phyloP scores from a whole-genome alignment of 2,329 filamentous ascomycete genomes.

The Microsporum audouinii region DNA sequence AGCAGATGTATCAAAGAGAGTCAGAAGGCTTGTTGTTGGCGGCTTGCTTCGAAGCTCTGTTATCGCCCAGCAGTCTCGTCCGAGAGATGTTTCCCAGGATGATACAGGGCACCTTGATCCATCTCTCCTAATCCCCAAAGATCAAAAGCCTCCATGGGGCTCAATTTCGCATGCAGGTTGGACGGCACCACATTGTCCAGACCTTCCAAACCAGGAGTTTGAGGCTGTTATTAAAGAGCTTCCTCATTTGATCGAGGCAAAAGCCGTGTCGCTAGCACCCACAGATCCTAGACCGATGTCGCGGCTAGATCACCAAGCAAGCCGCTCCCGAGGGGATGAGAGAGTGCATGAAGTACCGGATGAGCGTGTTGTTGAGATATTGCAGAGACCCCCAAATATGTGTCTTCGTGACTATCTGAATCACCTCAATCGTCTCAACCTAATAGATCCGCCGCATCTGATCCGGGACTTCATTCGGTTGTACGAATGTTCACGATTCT shows the following conservation, averaged over 20 bases:
- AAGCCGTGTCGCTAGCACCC: conserved; percentile 75
- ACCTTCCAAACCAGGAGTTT: conserved; percentile 75
- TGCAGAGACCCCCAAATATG: conserved; percentile 61
- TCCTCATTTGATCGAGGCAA: conserved; percentile 81
- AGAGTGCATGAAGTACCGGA: conserved; percentile 38
- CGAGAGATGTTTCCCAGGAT: conserved; percentile 47
- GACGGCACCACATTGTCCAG: conserved; percentile 64
- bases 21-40: conserved; percentile 63
- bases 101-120: conserved; percentile 14
- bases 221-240: conserved; percentile 69
- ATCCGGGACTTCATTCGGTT: conserved; percentile 53
- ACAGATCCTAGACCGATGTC: conserved; percentile 35
- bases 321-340: conserved; percentile 11
- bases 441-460: conserved; percentile 45
- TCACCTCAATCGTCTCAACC: conserved; percentile 55
- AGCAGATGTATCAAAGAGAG: conserved; percentile 63
- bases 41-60: conserved; percentile 65
- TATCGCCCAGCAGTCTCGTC: conserved; percentile 66
- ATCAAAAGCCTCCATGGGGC: conserved; percentile 57
- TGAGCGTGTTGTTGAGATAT: conserved; percentile 54
- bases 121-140: conserved; percentile 21
- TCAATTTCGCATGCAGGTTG: conserved; percentile 78
- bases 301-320: conserved; percentile 17
- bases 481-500: conserved; percentile 83
- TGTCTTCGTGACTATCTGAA: conserved; percentile 67